Evolutionary conservation across 2,329 filamentous ascomycete genomes (phyloP).

Genomic region (Coniella vitis): DNA sequence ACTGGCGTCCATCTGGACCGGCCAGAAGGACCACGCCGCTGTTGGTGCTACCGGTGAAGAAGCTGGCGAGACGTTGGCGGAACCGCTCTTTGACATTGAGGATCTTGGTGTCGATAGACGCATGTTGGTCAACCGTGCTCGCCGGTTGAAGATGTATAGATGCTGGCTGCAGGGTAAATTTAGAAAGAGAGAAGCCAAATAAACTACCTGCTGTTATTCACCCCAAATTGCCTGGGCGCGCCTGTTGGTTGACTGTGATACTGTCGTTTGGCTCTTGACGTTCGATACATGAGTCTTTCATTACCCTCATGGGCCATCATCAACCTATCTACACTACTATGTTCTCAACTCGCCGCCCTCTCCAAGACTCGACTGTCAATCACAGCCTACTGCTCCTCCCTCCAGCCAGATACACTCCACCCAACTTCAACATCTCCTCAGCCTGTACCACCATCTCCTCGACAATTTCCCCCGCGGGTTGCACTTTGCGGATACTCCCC

Average conservation of each 20-base stretch:
- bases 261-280: too few relatives aligned
- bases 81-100: conserved; percentile 58
- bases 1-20: conserved; percentile 71
- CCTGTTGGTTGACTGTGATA: too few relatives aligned
- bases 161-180: conserved; percentile 91
- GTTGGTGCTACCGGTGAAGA: conserved; percentile 17
- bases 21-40: conserved; percentile 25
- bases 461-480: conserved; percentile 81
- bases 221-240: not conserved
- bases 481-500: conserved; percentile 66
- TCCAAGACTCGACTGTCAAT: too few relatives aligned
- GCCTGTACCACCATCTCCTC: conserved; percentile 81
- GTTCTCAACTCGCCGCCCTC: too few relatives aligned
- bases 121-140: conserved; percentile 84
- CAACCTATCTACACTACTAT: too few relatives aligned
- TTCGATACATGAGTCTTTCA: too few relatives aligned
- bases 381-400: conserved; percentile 16
- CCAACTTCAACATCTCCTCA: conserved; percentile 57
- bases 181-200: conserved; percentile 51
- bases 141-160: conserved; percentile 94
- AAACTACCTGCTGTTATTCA: not conserved
- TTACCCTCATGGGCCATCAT: too few relatives aligned
- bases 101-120: conserved; percentile 81
- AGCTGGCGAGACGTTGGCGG: conserved; percentile 20
- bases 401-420: conserved; percentile 49